phyloP scores from a whole-genome alignment of 2,329 filamentous ascomycete genomes.

The Nigrograna mackinnonii region DNA sequence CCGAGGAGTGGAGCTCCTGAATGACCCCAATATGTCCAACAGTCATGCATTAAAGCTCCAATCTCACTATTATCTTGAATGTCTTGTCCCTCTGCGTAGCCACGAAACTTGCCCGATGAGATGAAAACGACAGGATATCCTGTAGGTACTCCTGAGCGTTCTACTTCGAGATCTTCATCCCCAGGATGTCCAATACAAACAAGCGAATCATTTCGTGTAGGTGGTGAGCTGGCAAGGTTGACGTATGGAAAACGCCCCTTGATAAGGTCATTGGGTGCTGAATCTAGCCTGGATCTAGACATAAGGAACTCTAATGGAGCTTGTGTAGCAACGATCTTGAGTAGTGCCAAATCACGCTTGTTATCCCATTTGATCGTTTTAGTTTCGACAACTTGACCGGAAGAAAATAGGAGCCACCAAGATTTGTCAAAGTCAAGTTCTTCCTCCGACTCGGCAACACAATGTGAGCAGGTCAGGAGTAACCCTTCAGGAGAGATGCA shows the following conservation, averaged over 20 bases:
- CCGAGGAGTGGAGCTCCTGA: conserved; percentile 53
- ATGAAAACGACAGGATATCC: conserved; percentile 54
- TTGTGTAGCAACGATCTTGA: conserved; percentile 44
- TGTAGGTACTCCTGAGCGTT: conserved; percentile 37
- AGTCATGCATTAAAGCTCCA: conserved; percentile 56
- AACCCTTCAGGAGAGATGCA: conserved; percentile 51
- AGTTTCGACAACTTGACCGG: conserved; percentile 44
- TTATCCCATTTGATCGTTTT: conserved; percentile 47
- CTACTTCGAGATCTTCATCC: conserved; percentile 50
- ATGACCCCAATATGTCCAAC: conserved; percentile 63
- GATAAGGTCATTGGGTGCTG: too few species aligned
- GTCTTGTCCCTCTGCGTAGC: conserved; percentile 44
- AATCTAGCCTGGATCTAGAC: too few species aligned
- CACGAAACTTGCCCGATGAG: conserved; percentile 48
- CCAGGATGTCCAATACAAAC: conserved; percentile 48
- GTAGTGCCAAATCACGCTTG: conserved; percentile 51
- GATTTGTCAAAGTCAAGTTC: conserved; percentile 30
- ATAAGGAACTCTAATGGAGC: not conserved
- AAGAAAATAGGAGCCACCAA: conserved; percentile 49
- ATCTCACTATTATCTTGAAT: conserved; percentile 57
- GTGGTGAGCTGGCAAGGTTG: not conserved
- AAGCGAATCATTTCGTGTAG: conserved; percentile 9
- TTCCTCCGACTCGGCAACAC: conserved; percentile 47
- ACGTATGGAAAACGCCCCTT: too few species aligned
- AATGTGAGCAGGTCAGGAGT: conserved; percentile 56